These are phyloP conservation scores for Lotmaria passim DNA, from an alignment of 208 protist genomes.

Conservation along the genomic window DNA sequence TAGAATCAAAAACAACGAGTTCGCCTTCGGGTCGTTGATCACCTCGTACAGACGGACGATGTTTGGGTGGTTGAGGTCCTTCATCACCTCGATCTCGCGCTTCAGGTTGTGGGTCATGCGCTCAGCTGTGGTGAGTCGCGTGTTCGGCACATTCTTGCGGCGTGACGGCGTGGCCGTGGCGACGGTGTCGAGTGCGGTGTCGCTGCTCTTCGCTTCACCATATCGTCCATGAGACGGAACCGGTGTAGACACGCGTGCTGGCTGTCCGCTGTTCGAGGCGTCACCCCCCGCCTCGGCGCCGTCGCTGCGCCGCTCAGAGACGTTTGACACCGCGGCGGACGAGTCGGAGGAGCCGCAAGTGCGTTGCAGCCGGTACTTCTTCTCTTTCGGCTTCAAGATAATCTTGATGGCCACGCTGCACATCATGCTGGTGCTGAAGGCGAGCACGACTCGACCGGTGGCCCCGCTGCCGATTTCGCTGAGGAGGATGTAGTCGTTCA, in stretches of 20 bases:
- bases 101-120: conserved; percentile 50
- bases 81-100: conserved; percentile 95
- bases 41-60: conserved; percentile 95
- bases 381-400: conserved; percentile 62
- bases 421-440: conserved; percentile 49
- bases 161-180: background rate
- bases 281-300: background rate
- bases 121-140: conserved; percentile 35
- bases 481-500: conserved; percentile 83
- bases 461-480: conserved; percentile 73
- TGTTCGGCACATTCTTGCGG: background rate
- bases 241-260: background rate
- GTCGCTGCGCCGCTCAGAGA: background rate
- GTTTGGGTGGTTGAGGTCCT: conserved; percentile 95
- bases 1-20: conserved; percentile 93
- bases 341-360: conserved; percentile 1
- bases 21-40: conserved; percentile 93
- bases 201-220: conserved; percentile 1
- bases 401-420: conserved; percentile 79
- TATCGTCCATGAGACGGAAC: background rate
- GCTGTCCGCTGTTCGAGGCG: background rate
- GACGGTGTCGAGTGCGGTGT: background rate
- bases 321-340: background rate
- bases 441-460: conserved; percentile 71
- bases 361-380: conserved; percentile 18